Percentiles rank a stretch among this genome's conserved stretches.
These are phyloP conservation scores for Beauveria sp. DNA, from an alignment of 2,329 filamentous ascomycete genomes.

Conservation along the genomic window DNA sequence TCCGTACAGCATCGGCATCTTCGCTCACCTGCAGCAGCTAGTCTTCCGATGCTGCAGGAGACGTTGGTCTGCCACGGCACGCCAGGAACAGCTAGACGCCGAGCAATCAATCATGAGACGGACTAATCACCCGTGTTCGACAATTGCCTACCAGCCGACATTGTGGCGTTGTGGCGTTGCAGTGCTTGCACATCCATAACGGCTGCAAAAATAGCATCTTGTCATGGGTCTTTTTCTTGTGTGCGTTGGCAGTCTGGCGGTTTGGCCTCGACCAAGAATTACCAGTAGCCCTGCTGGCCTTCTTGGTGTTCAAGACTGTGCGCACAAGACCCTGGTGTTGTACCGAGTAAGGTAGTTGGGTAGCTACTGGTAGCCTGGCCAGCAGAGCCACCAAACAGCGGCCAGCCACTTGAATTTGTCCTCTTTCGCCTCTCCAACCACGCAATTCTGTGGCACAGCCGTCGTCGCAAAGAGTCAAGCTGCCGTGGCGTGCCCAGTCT, in stretches of 20 bases:
- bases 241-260: conserved; percentile 9
- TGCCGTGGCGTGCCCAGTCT: neutral
- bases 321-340: neutral
- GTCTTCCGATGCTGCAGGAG: conserved; percentile 7
- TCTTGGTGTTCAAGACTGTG: neutral
- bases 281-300: neutral
- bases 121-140: neutral
- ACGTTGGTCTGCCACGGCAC: neutral
- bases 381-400: neutral
- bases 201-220: conserved; percentile 7
- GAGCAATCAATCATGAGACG: conserved; percentile 6
- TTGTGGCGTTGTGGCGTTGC: neutral
- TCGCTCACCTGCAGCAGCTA: neutral
- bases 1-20: neutral
- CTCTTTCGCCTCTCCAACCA: neutral
- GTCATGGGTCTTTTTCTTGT: neutral
- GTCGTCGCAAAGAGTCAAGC: neutral
- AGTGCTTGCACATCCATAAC: neutral
- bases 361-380: neutral
- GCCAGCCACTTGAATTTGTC: conserved; percentile 6
- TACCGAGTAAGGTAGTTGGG: neutral
- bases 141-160: neutral
- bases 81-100: conserved; percentile 9
- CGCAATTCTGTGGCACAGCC: neutral
- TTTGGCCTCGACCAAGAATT: neutral